Conservation (phyloP, 2,329 filamentous ascomycete species). For the Diaporthe citrichinensis region DNA sequence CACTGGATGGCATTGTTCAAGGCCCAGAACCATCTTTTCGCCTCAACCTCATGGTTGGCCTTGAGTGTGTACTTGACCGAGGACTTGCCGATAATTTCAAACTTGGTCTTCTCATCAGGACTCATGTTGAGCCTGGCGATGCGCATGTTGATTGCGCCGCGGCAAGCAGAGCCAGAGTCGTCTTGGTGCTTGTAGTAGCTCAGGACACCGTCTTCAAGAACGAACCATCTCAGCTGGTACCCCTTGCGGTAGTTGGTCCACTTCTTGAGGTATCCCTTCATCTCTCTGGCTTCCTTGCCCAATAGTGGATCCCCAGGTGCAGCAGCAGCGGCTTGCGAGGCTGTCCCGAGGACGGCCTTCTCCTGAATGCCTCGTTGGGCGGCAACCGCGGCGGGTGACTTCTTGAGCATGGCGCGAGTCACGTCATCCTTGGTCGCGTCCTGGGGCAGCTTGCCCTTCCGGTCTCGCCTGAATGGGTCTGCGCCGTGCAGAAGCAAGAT, state of each 20-base stretch:
- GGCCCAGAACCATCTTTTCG: constrained; percentile 99
- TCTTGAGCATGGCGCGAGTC: constrained; percentile 90
- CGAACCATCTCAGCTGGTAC: constrained; percentile 98
- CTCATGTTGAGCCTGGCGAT: constrained; percentile 97
- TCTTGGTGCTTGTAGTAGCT: constrained; percentile 99
- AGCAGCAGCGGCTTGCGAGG: constrained; percentile 68
- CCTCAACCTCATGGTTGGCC: constrained; percentile 97
- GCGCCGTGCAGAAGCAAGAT: constrained; percentile 93
- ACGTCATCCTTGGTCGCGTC: constrained; percentile 96
- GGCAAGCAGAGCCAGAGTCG: constrained; percentile 94
- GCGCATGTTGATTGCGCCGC: constrained; percentile 98
- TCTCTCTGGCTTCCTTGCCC: constrained; percentile 90
- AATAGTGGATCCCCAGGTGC: constrained; percentile 73
- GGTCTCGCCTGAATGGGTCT: constrained; percentile 94
- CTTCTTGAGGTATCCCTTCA: constrained; percentile 99
- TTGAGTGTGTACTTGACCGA: constrained; percentile 99
- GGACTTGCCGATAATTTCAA: constrained; percentile 97
- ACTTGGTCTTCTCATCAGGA: constrained; percentile 95
- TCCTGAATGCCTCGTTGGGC: constrained; percentile 97
- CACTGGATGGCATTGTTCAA: constrained; percentile 99
- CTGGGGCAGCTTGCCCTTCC: constrained; percentile 94
- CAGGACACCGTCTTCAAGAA: constrained; percentile 94
- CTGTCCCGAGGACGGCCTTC: constrained; percentile 88
- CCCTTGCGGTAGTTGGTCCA: constrained; percentile 99
- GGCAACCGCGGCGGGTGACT: constrained; percentile 92